Conservation (phyloP, 2,329 filamentous ascomycete species). For the Phialophora verrucosa region DNA sequence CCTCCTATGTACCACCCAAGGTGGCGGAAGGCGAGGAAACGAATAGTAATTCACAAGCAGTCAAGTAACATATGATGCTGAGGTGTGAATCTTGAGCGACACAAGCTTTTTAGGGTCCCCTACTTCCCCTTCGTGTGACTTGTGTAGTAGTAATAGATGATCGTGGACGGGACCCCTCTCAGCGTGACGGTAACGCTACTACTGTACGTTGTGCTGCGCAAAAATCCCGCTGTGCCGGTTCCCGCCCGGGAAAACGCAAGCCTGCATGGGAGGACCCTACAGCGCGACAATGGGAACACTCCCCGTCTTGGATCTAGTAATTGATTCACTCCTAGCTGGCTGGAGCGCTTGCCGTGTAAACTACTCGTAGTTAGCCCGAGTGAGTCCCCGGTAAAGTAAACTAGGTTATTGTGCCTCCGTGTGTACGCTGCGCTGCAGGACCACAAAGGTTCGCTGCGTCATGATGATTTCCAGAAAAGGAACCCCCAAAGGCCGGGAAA, state of each 20-base stretch:
- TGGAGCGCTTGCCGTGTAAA: too few species aligned
- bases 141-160: background rate
- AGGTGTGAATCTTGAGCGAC: background rate
- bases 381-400: too few species aligned
- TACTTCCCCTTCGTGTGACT: background rate
- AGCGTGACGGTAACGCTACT: background rate
- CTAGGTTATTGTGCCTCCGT: too few species aligned
- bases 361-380: too few species aligned
- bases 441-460: too few species aligned
- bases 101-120: background rate
- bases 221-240: slow-evolving; percentile 18
- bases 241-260: background rate
- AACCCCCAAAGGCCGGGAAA: too few species aligned
- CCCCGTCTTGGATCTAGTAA: too few species aligned
- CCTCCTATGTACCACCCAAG: background rate
- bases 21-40: background rate
- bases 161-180: background rate
- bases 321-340: too few species aligned
- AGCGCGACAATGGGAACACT: too few species aligned
- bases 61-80: background rate
- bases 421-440: too few species aligned
- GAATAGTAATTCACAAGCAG: background rate
- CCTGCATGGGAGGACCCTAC: background rate
- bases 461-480: too few species aligned
- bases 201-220: background rate